Conservation (phyloP, 352 stramenopile genomes). For the Phytophthora ramorum region DNA sequence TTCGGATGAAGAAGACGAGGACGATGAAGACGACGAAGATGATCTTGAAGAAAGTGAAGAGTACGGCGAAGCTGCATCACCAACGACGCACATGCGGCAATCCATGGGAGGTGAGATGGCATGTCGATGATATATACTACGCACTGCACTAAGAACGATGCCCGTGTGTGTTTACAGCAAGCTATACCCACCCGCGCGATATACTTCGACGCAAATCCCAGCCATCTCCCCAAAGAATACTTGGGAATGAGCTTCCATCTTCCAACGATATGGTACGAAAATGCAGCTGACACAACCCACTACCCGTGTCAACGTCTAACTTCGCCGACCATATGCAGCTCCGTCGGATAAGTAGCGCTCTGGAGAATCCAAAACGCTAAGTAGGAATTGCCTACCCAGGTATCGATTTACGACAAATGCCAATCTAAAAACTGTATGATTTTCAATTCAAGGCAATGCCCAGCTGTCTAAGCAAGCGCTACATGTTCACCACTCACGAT, state of each 20-base stretch:
- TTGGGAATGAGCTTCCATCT: constrained; percentile 42
- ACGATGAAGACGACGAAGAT: constrained; percentile 51
- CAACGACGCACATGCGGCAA: constrained; percentile 9
- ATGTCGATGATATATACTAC: background rate
- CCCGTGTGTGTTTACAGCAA: constrained; percentile 13
- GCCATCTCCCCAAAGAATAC: constrained; percentile 35
- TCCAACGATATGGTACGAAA: constrained; percentile 66
- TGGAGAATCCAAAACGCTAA: constrained; percentile 44
- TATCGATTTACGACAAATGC: no score
- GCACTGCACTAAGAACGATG: background rate
- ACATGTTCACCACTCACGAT: background rate
- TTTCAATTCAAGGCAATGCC: background rate
- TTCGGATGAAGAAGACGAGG: constrained; percentile 64
- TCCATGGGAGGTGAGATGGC: constrained; percentile 26
- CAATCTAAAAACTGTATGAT: background rate
- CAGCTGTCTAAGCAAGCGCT: background rate
- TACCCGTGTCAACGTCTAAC: background rate
- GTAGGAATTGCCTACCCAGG: no score
- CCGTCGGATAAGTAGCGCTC: constrained; percentile 65
- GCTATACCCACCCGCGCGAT: constrained; percentile 43
- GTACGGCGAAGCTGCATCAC: constrained; percentile 1
- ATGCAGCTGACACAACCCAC: background rate
- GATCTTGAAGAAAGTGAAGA: constrained; percentile 33
- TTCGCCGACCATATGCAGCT: constrained; percentile 37
- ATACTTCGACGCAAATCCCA: constrained; percentile 57